Conservation (phyloP, 192 early-diverging fungal genomes). For the Neocallimastix lanati region DNA sequence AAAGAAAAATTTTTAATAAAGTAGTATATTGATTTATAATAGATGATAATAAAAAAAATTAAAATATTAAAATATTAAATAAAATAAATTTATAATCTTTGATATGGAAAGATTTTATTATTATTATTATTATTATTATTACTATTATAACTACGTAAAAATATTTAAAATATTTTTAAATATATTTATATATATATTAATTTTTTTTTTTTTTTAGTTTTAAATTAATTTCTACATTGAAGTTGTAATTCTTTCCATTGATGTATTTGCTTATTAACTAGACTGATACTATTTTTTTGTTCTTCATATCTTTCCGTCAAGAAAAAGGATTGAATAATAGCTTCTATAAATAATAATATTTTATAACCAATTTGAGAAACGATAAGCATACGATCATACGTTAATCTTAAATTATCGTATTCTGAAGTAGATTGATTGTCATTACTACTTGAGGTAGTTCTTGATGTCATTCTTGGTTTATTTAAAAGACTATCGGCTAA, state of each 20-base stretch:
- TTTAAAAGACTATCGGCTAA: neutral
- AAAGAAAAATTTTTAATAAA: too few species aligned
- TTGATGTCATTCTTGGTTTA: neutral
- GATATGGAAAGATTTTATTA: too few species aligned
- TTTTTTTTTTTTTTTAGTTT: too few species aligned
- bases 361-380: neutral
- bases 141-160: too few species aligned
- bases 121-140: too few species aligned
- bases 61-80: too few species aligned
- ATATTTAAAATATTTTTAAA: too few species aligned
- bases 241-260: neutral
- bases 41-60: too few species aligned
- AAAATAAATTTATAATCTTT: too few species aligned
- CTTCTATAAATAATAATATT: neutral
- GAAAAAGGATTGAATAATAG: neutral
- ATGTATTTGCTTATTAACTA: neutral
- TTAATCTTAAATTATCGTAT: neutral
- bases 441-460: neutral
- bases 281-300: neutral
- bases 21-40: too few species aligned
- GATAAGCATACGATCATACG: neutral
- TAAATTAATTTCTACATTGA: neutral
- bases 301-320: neutral
- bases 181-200: too few species aligned
- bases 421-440: neutral